Evolutionary conservation across 768 basidiomycete species (phyloP).

Genomic region (Trametes meyenii): DNA sequence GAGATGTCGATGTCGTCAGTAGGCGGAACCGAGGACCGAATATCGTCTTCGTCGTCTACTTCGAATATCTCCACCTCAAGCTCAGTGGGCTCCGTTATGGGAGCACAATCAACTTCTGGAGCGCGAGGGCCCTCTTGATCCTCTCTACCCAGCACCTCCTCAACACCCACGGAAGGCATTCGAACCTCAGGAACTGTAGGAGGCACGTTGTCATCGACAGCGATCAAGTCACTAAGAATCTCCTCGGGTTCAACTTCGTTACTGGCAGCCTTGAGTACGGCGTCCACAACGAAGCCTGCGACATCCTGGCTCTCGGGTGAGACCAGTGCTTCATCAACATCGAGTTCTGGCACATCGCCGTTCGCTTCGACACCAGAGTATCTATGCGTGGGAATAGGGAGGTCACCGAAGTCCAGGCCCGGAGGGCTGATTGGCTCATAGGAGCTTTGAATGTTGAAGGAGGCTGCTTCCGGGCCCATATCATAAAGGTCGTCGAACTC

Average conservation of each 20-base stretch:
- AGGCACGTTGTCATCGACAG: no score
- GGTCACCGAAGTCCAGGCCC: conserved; percentile 24
- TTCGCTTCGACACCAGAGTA: not conserved
- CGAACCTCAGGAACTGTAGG: not conserved
- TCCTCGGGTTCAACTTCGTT: not conserved
- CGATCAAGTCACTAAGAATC: not conserved
- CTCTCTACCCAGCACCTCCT: conserved; percentile 7
- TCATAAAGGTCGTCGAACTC: conserved; percentile 16
- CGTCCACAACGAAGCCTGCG: not conserved
- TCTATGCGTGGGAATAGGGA: conserved; percentile 7
- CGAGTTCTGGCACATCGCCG: not conserved
- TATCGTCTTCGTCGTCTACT: conserved; percentile 9
- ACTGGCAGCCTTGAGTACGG: not conserved
- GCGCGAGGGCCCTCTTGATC: not conserved
- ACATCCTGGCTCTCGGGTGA: not conserved
- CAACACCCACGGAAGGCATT: conserved; percentile 1
- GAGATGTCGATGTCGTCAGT: conserved; percentile 2
- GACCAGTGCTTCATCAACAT: not conserved
- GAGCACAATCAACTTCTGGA: not conserved
- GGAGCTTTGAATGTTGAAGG: conserved; percentile 6
- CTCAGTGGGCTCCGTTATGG: not conserved
- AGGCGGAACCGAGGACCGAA: not conserved
- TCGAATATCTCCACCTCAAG: conserved; percentile 5
- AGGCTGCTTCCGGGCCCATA: not conserved
- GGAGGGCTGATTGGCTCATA: conserved; percentile 20